These are phyloP conservation scores for Cicer chorassanicum DNA, from an alignment of 306 rosid genomes.

Conservation along the genomic window DNA sequence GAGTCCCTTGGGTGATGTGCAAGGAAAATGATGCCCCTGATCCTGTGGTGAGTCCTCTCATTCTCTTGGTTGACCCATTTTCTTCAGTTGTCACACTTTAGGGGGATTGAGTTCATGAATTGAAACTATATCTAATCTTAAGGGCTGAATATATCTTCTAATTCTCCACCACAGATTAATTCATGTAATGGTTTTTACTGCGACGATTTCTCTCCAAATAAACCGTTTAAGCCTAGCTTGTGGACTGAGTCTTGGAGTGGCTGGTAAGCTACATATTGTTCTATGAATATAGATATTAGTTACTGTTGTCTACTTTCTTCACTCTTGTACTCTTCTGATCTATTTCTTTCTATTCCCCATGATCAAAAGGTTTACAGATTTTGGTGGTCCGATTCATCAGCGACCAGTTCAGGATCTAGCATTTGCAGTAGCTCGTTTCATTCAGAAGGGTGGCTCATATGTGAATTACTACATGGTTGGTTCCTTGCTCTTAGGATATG, in stretches of 20 bases:
- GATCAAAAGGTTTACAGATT: conserved; percentile 81
- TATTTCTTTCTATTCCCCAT: conserved; percentile 2
- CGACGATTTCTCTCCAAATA: conserved; percentile 86
- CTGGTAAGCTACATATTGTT: conserved; percentile 61
- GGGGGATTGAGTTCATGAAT: neutral
- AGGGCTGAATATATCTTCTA: conserved; percentile 41
- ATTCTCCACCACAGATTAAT: conserved; percentile 70
- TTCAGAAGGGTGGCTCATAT: conserved; percentile 85
- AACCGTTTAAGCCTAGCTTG: conserved; percentile 86
- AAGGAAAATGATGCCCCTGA: conserved; percentile 99
- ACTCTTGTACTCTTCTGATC: conserved; percentile 1
- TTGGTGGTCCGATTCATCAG: conserved; percentile 79
- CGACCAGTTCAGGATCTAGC: conserved; percentile 96
- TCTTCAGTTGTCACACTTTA: conserved; percentile 8
- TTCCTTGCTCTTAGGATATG: conserved; percentile 28
- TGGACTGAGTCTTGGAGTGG: conserved; percentile 99
- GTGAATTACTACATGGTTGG: conserved; percentile 96
- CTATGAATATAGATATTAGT: conserved; percentile 23
- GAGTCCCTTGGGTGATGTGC: conserved; percentile 99
- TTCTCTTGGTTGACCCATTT: conserved; percentile 27
- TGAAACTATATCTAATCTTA: neutral
- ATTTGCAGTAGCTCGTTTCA: conserved; percentile 93
- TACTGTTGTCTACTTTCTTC: conserved; percentile 22
- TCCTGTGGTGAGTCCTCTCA: conserved; percentile 68
- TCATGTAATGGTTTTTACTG: conserved; percentile 94